phyloP scores from a whole-genome alignment of 2,329 filamentous ascomycete species.

The Coniochaeta hoffmannii region DNA sequence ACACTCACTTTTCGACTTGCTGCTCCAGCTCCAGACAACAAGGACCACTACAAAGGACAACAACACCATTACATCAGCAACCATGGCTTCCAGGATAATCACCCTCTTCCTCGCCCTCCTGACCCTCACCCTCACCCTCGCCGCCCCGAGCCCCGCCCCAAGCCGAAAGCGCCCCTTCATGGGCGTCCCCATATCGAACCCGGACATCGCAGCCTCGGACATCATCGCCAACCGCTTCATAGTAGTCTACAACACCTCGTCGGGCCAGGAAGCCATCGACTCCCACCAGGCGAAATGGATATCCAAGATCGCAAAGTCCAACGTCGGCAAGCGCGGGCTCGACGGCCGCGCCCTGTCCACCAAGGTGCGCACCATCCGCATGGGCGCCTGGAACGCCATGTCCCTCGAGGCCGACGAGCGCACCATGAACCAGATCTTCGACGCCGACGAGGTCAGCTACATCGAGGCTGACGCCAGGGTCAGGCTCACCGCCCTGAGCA shows the following conservation, averaged over 20 bases:
- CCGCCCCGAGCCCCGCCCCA: conserved; percentile 10
- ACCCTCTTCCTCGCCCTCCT: conserved; percentile 14
- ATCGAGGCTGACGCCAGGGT: conserved; percentile 42
- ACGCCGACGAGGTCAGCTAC: conserved; percentile 31
- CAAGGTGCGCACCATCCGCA: conserved; percentile 35
- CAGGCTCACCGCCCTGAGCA: conserved; percentile 31
- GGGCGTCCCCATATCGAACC: conserved; percentile 42
- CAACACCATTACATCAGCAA: neutral
- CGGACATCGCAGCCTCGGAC: conserved; percentile 29
- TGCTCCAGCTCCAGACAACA: conserved; percentile 1
- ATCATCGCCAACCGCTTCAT: conserved; percentile 53
- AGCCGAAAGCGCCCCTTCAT: conserved; percentile 21
- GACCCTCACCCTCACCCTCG: conserved; percentile 15
- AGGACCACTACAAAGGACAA: neutral
- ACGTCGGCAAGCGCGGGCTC: conserved; percentile 43
- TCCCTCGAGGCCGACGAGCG: conserved; percentile 26
- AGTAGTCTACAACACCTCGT: conserved; percentile 54
- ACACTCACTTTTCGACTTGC: neutral
- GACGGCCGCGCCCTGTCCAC: conserved; percentile 40
- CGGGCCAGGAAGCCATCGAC: conserved; percentile 37
- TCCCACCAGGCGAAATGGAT: conserved; percentile 42
- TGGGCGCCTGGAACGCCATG: conserved; percentile 46
- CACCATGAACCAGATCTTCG: conserved; percentile 34
- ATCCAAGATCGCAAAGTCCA: conserved; percentile 46
- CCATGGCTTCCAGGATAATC: conserved; percentile 18